Percentiles rank a stretch among this genome's conserved stretches.
phyloP scores from a whole-genome alignment of 23 red algal species.

The Rhodosorus marinus region DNA sequence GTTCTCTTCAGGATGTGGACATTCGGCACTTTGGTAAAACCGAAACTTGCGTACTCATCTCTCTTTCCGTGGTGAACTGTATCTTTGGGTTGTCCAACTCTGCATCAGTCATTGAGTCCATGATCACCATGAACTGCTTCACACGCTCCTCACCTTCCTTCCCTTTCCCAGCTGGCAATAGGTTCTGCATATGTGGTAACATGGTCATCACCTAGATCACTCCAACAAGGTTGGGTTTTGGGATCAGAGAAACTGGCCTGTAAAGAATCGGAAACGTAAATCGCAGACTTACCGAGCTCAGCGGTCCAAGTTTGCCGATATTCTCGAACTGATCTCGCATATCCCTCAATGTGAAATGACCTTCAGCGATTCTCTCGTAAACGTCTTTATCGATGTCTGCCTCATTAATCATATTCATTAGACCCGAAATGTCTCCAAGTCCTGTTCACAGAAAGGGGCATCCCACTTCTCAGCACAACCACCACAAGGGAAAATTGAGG shows the following conservation, averaged over 20 bases:
- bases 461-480: too few relatives aligned
- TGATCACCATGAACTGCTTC: slow-evolving; percentile 54
- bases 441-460: too few relatives aligned
- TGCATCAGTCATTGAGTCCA: slow-evolving; percentile 84
- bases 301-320: slow-evolving; percentile 69
- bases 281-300: too few relatives aligned
- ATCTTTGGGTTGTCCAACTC: slow-evolving; percentile 88
- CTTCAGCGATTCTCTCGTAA: slow-evolving; percentile 66
- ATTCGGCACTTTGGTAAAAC: too few relatives aligned
- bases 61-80: slow-evolving; percentile 27
- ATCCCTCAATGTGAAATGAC: slow-evolving; percentile 80
- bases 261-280: not conserved
- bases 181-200: slow-evolving; percentile 85
- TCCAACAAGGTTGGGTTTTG: too few relatives aligned
- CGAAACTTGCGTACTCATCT: too few relatives aligned
- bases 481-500: too few relatives aligned
- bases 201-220: slow-evolving; percentile 93
- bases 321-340: slow-evolving; percentile 76
- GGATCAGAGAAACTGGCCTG: not conserved
- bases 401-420: slow-evolving; percentile 85
- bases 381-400: slow-evolving; percentile 79
- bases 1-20: too few relatives aligned
- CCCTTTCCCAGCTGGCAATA: slow-evolving; percentile 71
- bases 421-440: slow-evolving; percentile 81
- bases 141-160: slow-evolving; percentile 59